Evolutionary conservation across 2,329 filamentous ascomycete genomes (phyloP).

Genomic region (Geoglossum cookeanum): DNA sequence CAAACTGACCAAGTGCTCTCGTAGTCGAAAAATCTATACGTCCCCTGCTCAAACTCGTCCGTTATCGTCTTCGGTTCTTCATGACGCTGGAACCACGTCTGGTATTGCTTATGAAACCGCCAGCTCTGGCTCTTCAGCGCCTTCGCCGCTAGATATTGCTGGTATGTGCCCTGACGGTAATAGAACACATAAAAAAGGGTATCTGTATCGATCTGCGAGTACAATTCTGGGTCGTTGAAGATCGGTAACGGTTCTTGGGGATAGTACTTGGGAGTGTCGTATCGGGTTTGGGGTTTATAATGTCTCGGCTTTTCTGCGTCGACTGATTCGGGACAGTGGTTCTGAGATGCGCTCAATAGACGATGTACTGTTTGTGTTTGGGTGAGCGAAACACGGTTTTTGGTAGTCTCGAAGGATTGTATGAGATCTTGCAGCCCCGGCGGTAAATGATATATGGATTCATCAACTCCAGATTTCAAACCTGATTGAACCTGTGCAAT

Average conservation of each 20-base stretch:
- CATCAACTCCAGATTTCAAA: slow-evolving; percentile 25
- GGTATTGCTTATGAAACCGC: slow-evolving; percentile 98
- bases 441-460: slow-evolving; percentile 85
- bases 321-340: slow-evolving; percentile 49
- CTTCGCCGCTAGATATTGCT: slow-evolving; percentile 89
- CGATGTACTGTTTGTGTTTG: slow-evolving; percentile 47
- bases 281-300: slow-evolving; percentile 68
- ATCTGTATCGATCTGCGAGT: slow-evolving; percentile 79
- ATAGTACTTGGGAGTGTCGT: slow-evolving; percentile 65
- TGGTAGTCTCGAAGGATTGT: slow-evolving; percentile 74
- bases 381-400: slow-evolving; percentile 41
- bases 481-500: background rate
- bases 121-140: slow-evolving; percentile 97
- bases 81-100: slow-evolving; percentile 97
- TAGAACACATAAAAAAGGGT: slow-evolving; percentile 98
- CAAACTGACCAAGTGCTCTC: slow-evolving; percentile 82
- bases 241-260: slow-evolving; percentile 83
- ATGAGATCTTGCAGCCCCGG: slow-evolving; percentile 76
- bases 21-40: slow-evolving; percentile 98
- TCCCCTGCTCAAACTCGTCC: slow-evolving; percentile 96
- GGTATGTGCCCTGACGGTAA: slow-evolving; percentile 89
- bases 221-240: slow-evolving; percentile 78
- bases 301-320: slow-evolving; percentile 70
- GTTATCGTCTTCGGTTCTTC: slow-evolving; percentile 98
- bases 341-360: slow-evolving; percentile 57